Evolutionary conservation across 345 rosid genomes (phyloP).

Genomic region (Eucalyptus sideroxylon): DNA sequence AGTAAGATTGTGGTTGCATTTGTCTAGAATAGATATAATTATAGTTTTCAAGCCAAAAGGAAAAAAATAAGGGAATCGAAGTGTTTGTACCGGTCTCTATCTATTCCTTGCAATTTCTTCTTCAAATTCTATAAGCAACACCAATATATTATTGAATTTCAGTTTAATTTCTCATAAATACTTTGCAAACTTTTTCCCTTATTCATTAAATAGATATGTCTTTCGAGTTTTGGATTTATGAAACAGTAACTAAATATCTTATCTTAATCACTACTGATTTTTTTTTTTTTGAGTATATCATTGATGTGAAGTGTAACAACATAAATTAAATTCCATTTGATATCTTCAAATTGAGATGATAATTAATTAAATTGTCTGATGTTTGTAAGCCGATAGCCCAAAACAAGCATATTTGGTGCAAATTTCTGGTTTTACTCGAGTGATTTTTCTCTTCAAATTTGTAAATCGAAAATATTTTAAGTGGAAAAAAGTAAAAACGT

Average conservation of each 20-base stretch:
- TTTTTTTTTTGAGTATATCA: background rate
- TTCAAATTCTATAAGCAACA: background rate
- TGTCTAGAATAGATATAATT: background rate
- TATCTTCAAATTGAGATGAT: background rate
- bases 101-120: background rate
- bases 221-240: too few relatives aligned
- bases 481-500: background rate
- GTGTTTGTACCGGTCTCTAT: background rate
- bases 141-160: background rate
- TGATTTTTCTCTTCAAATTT: background rate
- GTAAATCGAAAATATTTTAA: background rate
- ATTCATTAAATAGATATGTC: background rate
- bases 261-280: background rate
- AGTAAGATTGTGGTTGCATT: background rate
- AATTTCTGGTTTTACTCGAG: background rate
- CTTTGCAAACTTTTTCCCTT: background rate
- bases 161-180: background rate
- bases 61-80: too few relatives aligned
- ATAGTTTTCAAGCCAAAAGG: background rate
- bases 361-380: background rate
- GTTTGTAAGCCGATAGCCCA: background rate
- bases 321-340: background rate
- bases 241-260: too few relatives aligned
- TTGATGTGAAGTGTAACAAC: background rate
- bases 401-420: background rate